phyloP scores from a whole-genome alignment of 805 yeast species.

The Debaryomyces castellii region DNA sequence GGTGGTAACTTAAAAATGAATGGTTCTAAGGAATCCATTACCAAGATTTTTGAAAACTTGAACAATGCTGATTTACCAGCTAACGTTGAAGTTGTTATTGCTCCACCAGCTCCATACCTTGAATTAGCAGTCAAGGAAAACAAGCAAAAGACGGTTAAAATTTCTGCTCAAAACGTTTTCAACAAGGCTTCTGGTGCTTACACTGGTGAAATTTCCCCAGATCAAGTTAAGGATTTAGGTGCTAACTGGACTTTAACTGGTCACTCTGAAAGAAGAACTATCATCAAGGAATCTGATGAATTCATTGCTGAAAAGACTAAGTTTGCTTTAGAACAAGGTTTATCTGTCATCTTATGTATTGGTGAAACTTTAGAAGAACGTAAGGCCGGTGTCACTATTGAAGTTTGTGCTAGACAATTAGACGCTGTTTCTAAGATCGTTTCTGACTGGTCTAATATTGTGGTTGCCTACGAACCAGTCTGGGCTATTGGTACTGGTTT shows the following conservation, averaged over 20 bases:
- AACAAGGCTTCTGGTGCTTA: conserved; percentile 90
- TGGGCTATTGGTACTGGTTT: conserved; percentile 99
- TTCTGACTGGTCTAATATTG: conserved; percentile 87
- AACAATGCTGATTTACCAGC: conserved; percentile 75
- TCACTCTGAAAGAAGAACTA: conserved; percentile 97
- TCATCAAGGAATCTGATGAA: conserved; percentile 87
- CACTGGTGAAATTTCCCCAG: conserved; percentile 96
- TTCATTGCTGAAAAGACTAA: conserved; percentile 91
- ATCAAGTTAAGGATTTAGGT: conserved; percentile 85
- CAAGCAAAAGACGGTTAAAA: conserved; percentile 69
- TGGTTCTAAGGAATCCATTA: conserved; percentile 86
- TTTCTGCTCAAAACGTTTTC: conserved; percentile 91
- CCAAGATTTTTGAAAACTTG: conserved; percentile 77
- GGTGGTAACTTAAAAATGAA: conserved; percentile 99
- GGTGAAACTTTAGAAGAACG: conserved; percentile 98
- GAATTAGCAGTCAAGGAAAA: conserved; percentile 68
- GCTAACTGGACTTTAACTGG: conserved; percentile 95
- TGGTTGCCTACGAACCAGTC: conserved; percentile 98
- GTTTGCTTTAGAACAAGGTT: conserved; percentile 87
- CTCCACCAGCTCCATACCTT: conserved; percentile 95
- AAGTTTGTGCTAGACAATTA: conserved; percentile 86
- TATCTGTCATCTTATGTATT: conserved; percentile 91
- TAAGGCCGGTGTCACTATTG: conserved; percentile 81
- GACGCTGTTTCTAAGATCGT: conserved; percentile 81
- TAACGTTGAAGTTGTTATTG: conserved; percentile 87